These are phyloP conservation scores for Cadophora gregata DNA, from an alignment of 2,329 filamentous ascomycete species.

Conservation along the genomic window DNA sequence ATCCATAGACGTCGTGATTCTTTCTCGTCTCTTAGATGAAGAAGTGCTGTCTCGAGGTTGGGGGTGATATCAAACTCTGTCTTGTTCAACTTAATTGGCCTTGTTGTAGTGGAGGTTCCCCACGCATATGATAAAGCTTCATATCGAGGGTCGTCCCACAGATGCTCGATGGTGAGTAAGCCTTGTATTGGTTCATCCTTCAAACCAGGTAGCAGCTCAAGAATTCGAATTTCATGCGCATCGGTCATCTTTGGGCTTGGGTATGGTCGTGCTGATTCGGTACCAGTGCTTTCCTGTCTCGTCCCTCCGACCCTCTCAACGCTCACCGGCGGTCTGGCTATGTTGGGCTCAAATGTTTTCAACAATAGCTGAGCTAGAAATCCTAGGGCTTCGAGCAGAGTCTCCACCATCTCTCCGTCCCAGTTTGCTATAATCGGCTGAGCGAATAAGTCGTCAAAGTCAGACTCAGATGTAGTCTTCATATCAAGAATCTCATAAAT, in stretches of 20 bases:
- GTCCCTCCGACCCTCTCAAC: not conserved
- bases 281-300: not conserved
- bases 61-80: not conserved
- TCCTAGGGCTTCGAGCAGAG: not conserved
- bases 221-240: constrained; percentile 1
- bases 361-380: not conserved
- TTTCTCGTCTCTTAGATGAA: not conserved
- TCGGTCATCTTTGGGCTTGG: constrained; percentile 7
- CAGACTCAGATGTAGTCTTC: not conserved
- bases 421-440: not conserved
- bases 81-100: constrained; percentile 1
- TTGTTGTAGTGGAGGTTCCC: not conserved
- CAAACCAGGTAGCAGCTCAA: not conserved
- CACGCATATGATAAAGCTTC: constrained; percentile 9
- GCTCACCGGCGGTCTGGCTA: too few species aligned
- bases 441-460: not conserved
- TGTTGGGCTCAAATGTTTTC: too few species aligned
- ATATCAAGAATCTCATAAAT: constrained; percentile 1
- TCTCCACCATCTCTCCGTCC: constrained; percentile 1
- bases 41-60: not conserved
- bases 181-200: not conserved
- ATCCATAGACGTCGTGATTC: constrained; percentile 2
- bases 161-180: not conserved
- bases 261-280: not conserved
- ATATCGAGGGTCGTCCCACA: constrained; percentile 5